Percentiles rank a stretch among this genome's conserved stretches.
These are phyloP conservation scores for Penicillium sp. DNA, from an alignment of 2,329 filamentous ascomycete genomes.

Conservation along the genomic window DNA sequence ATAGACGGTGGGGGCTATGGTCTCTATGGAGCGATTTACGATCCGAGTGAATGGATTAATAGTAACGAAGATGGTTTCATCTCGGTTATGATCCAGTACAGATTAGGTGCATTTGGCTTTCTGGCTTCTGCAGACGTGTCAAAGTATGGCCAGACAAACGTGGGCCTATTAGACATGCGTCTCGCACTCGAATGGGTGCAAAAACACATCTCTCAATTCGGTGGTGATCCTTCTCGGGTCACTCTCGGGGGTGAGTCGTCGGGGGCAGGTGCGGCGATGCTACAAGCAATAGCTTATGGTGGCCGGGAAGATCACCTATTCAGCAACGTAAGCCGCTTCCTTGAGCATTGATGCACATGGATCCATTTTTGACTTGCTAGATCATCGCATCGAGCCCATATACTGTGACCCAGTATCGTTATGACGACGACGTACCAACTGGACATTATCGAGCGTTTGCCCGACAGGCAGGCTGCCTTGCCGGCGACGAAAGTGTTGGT, in stretches of 20 bases:
- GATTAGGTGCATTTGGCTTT: neutral
- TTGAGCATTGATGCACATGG: neutral
- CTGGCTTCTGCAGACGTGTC: neutral
- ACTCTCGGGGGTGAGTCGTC: slow-evolving; percentile 12
- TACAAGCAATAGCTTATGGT: slow-evolving; percentile 11
- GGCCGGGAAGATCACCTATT: slow-evolving; percentile 13
- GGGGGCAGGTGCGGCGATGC: slow-evolving; percentile 7
- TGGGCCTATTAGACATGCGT: neutral
- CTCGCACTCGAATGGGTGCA: neutral
- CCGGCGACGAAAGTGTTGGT: neutral
- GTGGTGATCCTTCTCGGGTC: slow-evolving; percentile 2
- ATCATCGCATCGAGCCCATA: slow-evolving; percentile 50
- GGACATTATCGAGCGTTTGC: slow-evolving; percentile 50
- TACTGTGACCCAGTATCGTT: slow-evolving; percentile 54
- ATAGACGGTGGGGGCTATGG: slow-evolving; percentile 39
- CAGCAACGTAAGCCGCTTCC: slow-evolving; percentile 24
- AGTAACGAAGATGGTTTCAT: slow-evolving; percentile 51
- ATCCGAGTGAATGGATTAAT: slow-evolving; percentile 45
- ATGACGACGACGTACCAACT: slow-evolving; percentile 47
- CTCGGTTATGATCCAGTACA: slow-evolving; percentile 33
- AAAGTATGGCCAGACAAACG: neutral
- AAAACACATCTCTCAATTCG: neutral
- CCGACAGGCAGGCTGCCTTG: slow-evolving; percentile 39
- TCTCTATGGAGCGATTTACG: slow-evolving; percentile 36
- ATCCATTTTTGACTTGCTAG: slow-evolving; percentile 22